Evolutionary conservation across 148 eudicot genomes (phyloP).

Genomic region (Mesembryanthemum crystallinum): DNA sequence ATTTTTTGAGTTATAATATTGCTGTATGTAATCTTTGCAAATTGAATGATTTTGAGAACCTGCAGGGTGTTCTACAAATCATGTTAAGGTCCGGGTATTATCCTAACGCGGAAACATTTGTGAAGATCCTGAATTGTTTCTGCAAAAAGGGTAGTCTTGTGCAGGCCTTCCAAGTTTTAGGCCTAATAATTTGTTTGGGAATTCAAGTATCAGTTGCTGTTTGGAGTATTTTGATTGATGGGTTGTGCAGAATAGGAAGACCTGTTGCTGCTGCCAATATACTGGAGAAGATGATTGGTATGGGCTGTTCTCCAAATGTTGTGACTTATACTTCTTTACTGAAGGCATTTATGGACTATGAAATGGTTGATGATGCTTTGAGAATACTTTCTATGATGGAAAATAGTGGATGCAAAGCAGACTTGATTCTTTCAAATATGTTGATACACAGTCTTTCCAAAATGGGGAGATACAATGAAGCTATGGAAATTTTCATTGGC

Average conservation of each 20-base stretch:
- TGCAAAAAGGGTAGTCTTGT: conserved; percentile 36
- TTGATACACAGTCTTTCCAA: conserved; percentile 43
- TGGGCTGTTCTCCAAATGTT: conserved; percentile 46
- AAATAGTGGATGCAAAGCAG: conserved; percentile 37
- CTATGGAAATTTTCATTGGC: conserved; percentile 37
- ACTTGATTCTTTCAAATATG: conserved; percentile 50
- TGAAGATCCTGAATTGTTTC: conserved; percentile 37
- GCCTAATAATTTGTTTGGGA: conserved; percentile 41
- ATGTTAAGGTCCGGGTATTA: conserved; percentile 45
- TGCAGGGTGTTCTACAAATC: conserved; percentile 30
- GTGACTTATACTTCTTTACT: conserved; percentile 45
- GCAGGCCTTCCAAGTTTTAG: conserved; percentile 40
- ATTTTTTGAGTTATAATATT: conserved; percentile 44
- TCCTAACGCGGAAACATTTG: conserved; percentile 35
- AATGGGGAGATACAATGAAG: conserved; percentile 42
- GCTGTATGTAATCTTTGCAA: conserved; percentile 50
- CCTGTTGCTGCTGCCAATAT: conserved; percentile 36
- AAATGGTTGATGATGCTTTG: conserved; percentile 36
- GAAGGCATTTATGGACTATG: conserved; percentile 41
- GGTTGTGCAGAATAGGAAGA: conserved; percentile 38
- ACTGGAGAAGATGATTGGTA: conserved; percentile 45
- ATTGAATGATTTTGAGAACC: conserved; percentile 30
- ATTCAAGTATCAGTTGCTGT: conserved; percentile 27
- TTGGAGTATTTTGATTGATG: conserved; percentile 52
- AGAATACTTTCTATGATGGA: conserved; percentile 38